Conservation (phyloP, 208 protist genomes). For the Crithidia mellificae region DNA sequence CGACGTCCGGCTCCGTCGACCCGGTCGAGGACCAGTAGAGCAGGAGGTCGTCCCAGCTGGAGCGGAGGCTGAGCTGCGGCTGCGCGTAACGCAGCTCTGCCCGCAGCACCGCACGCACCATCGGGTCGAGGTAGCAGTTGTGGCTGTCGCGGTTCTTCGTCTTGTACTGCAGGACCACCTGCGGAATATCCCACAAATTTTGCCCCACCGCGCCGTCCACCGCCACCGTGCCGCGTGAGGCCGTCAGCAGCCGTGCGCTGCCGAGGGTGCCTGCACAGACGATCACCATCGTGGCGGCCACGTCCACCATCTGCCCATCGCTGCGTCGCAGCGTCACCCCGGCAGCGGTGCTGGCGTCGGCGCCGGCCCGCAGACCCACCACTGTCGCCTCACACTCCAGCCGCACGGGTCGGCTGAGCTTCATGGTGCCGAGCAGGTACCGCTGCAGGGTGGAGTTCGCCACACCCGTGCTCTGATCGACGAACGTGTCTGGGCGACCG, state of each 20-base stretch:
- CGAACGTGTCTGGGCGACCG: conserved; percentile 63
- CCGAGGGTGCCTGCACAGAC: conserved; percentile 70
- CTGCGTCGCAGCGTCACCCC: conserved; percentile 51
- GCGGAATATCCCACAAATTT: conserved; percentile 80
- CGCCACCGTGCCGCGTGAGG: conserved; percentile 46
- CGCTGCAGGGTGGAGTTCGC: conserved; percentile 76
- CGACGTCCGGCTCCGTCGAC: conserved; percentile 52
- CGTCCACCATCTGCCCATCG: conserved; percentile 47
- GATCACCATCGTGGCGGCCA: conserved; percentile 56
- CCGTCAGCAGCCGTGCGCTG: conserved; percentile 51
- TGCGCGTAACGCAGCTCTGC: conserved; percentile 38
- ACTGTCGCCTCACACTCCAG: conserved; percentile 65
- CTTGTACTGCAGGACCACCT: conserved; percentile 78
- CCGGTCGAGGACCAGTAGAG: conserved; percentile 67
- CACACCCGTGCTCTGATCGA: conserved; percentile 50
- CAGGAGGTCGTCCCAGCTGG: conserved; percentile 79
- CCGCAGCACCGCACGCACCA: conserved; percentile 52
- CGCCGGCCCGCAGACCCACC: conserved; percentile 39
- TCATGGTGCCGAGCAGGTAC: conserved; percentile 69
- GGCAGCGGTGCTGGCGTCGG: conserved; percentile 34
- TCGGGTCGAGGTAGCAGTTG: conserved; percentile 71
- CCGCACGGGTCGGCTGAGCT: conserved; percentile 61
- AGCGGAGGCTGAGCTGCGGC: conserved; percentile 54
- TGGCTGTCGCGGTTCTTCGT: conserved; percentile 65
- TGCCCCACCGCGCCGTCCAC: conserved; percentile 46